Evolutionary conservation across 2,329 filamentous ascomycete genomes (phyloP).

Genomic region (Trichoderma koningii): DNA sequence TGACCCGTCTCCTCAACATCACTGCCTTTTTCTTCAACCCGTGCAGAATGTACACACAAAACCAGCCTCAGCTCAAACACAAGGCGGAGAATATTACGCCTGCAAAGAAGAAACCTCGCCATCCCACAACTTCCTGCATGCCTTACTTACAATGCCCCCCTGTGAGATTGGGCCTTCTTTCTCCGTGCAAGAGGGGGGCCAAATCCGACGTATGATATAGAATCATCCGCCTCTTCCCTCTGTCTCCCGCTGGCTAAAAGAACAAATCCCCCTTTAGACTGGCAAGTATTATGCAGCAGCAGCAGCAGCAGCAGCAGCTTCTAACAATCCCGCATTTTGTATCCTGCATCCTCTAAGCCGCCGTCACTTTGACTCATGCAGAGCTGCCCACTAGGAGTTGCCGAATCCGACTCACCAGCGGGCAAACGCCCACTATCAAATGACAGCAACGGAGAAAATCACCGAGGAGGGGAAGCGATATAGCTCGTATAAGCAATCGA

Average conservation of each 20-base stretch:
- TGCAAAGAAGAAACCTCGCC: background rate
- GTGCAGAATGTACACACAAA: no score
- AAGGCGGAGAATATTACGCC: conserved; percentile 5
- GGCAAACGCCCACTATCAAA: background rate
- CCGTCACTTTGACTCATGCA: conserved; percentile 7
- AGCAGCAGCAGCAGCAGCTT: background rate
- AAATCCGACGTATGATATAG: background rate
- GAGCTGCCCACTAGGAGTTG: conserved; percentile 10
- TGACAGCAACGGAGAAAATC: background rate
- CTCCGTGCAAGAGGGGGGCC: background rate
- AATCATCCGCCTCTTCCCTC: background rate
- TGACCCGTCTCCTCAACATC: no score
- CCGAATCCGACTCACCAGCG: background rate
- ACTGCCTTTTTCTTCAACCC: no score
- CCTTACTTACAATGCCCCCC: background rate
- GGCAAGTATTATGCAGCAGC: background rate
- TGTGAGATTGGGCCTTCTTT: conserved; percentile 6
- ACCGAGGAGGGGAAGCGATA: background rate
- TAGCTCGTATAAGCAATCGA: background rate
- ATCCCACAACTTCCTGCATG: no score
- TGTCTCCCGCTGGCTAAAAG: background rate
- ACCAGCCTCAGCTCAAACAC: background rate
- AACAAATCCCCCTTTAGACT: background rate
- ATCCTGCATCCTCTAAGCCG: conserved; percentile 18
- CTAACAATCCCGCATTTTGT: conserved; percentile 1